Conservation (phyloP, 352 stramenopile species). For the Phytopythium boreale region DNA sequence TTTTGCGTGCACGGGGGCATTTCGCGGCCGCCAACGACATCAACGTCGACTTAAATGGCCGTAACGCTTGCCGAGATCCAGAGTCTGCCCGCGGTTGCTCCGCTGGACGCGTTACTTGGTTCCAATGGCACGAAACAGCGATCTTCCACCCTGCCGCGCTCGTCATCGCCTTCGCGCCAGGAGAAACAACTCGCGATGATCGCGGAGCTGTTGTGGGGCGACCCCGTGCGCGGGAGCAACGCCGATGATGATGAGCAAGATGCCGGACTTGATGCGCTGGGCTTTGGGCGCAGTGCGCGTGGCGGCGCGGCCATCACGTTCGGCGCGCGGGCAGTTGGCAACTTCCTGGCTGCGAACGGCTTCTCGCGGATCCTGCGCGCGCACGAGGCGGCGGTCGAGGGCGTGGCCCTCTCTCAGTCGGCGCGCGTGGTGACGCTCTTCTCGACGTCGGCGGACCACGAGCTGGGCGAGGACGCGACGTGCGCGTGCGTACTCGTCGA, state of each 20-base stretch:
- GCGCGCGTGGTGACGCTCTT: slow-evolving; percentile 69
- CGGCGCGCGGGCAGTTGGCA: slow-evolving; percentile 54
- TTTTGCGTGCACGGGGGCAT: slow-evolving; percentile 99
- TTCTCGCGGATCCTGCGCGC: slow-evolving; percentile 70
- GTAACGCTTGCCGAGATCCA: slow-evolving; percentile 48
- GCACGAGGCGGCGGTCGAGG: slow-evolving; percentile 85
- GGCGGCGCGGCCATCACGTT: slow-evolving; percentile 74
- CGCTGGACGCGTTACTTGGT: slow-evolving; percentile 44
- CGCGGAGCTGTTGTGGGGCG: slow-evolving; percentile 65
- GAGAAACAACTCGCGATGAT: slow-evolving; percentile 45
- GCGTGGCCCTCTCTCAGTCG: slow-evolving; percentile 53
- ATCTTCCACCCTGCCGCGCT: too few relatives aligned
- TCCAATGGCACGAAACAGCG: slow-evolving; percentile 29
- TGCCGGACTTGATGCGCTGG: slow-evolving; percentile 43
- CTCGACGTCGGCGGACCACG: slow-evolving; percentile 73
- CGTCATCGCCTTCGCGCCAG: not conserved
- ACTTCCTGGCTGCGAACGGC: slow-evolving; percentile 53
- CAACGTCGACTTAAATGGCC: slow-evolving; percentile 23
- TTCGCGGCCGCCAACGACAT: slow-evolving; percentile 93
- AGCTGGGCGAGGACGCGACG: slow-evolving; percentile 49
- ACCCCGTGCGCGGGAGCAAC: slow-evolving; percentile 24
- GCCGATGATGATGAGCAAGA: slow-evolving; percentile 3
- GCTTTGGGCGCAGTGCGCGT: slow-evolving; percentile 47
- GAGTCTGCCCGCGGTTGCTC: slow-evolving; percentile 23
- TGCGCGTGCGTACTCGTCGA: slow-evolving; percentile 72